Evolutionary conservation across 1,139 yeast genomes (phyloP), one percentile per base, ranked within the genome.

Genomic region (Yamadazyma dendronema): DNA sequence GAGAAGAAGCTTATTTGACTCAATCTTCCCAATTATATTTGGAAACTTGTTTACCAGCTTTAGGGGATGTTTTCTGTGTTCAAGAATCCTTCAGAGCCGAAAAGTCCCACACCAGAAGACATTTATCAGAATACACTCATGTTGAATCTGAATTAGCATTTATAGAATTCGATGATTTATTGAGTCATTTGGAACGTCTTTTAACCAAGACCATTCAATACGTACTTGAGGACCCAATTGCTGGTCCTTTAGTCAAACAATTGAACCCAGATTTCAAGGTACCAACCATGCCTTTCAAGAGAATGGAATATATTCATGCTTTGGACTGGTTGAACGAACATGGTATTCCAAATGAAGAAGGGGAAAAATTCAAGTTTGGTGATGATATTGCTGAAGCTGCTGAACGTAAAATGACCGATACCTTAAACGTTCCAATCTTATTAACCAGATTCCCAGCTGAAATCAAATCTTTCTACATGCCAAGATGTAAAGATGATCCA

Each of bases 41-140:
- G 62, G 99, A 94, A 72, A 92, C 99, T 14, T 85, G 95, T 67
- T 77, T 92, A 51, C 96, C 99, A 17, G 83, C 97, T 10, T 74
- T 94, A 48, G 98, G 98, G 59, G 97, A 94, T 59, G 97, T 90
- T 42, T 94, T 79, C 77, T 87, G 97, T 74, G 79, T 94, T 53
- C 98, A 92, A 68, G 99, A 94, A 70, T 89, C 97, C 12, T 94
- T 94, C 84, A 84, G 99, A 66, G 99, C 99, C 44, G 99, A 94
- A 72, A 87, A 89, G 62, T 89, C 97, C 13, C 98, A 94, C 69
- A 94, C 99, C 41, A 86, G 98, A 74, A 87, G 99, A 72, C 99
- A 94, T 65, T 75, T 94, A 63, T 81, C 94, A 44, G 99, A 94
- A 68, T 94, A 89, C 67, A 94, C 98, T 26, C 99, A 92, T 60